A percentile compares a stretch with the other conserved stretches of the same genome.
Evolutionary conservation across 768 basidiomycete species (phyloP).

Genomic region (Boletellus emodensis): DNA sequence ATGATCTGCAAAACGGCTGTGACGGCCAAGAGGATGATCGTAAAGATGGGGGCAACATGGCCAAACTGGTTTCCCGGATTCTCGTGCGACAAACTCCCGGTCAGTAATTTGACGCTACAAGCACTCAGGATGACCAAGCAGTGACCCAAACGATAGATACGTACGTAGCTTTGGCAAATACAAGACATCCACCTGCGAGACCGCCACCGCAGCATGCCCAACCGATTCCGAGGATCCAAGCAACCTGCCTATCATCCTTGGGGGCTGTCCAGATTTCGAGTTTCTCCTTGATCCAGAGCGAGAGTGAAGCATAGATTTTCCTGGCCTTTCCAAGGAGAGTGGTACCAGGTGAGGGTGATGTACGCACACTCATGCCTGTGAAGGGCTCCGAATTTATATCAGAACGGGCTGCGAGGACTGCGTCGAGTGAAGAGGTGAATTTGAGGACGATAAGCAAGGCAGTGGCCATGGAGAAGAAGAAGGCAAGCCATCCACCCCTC

Average conservation of each 20-base stretch:
- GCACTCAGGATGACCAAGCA: constrained; percentile 5
- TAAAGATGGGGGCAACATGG: constrained; percentile 75
- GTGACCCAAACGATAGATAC: constrained; percentile 5
- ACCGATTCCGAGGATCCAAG: constrained; percentile 88
- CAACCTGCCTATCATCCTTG: constrained; percentile 79
- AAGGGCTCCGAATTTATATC: constrained; percentile 65
- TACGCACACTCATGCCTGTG: constrained; percentile 36
- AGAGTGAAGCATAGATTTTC: constrained; percentile 41
- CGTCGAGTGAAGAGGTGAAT: constrained; percentile 69
- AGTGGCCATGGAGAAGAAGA: constrained; percentile 76
- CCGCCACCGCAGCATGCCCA: constrained; percentile 95
- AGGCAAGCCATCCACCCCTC: constrained; percentile 84
- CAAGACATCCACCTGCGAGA: constrained; percentile 82
- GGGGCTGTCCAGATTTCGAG: constrained; percentile 74
- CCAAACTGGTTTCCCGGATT: constrained; percentile 88
- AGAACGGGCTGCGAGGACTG: constrained; percentile 62
- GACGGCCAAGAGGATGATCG: constrained; percentile 52
- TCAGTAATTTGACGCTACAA: constrained; percentile 71
- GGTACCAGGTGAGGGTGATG: constrained; percentile 10
- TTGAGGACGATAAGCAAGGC: constrained; percentile 63
- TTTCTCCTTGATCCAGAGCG: constrained; percentile 54
- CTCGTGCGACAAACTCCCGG: constrained; percentile 70
- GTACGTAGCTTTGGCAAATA: constrained; percentile 61
- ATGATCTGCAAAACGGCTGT: constrained; percentile 90
- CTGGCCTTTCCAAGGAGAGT: constrained; percentile 34